Evolutionary conservation across 306 rosid species (phyloP).

Genomic region (Morella rubra): DNA sequence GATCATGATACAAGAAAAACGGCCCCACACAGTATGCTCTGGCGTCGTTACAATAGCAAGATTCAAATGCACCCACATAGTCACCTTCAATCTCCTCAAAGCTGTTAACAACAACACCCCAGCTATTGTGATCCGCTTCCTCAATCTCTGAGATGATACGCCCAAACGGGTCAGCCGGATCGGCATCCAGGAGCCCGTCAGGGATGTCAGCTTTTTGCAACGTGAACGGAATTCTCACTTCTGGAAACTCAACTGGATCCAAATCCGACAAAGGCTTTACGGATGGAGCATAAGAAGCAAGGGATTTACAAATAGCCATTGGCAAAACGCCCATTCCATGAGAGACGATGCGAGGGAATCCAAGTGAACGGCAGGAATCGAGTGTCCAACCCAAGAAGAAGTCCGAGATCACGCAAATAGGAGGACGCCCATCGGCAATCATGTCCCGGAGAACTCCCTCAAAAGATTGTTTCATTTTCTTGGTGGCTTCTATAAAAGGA

Average conservation of each 20-base stretch:
- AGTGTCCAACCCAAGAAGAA: conserved; percentile 20
- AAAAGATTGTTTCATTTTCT: conserved; percentile 16
- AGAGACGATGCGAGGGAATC: conserved; percentile 23
- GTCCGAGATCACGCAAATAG: too few relatives aligned
- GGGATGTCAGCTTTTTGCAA: conserved; percentile 16
- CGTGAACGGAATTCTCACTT: conserved; percentile 12
- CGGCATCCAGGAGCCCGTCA: background rate
- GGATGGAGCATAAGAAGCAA: background rate
- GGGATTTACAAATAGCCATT: conserved; percentile 10
- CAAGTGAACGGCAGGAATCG: conserved; percentile 10
- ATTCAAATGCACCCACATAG: conserved; percentile 18
- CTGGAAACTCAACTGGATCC: background rate
- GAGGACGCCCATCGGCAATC: background rate
- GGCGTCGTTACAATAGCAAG: conserved; percentile 2
- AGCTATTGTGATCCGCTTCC: conserved; percentile 20
- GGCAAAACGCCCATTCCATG: conserved; percentile 28
- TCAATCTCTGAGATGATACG: background rate
- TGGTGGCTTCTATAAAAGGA: conserved; percentile 22
- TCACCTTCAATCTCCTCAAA: conserved; percentile 26
- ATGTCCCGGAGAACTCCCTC: conserved; percentile 11
- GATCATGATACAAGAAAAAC: conserved; percentile 1
- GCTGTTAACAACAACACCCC: conserved; percentile 34
- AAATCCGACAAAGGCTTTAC: background rate
- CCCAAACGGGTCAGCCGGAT: background rate
- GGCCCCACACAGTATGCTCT: conserved; percentile 37